Evolutionary conservation across 805 yeast species (phyloP), one percentile per base, ranked within the genome.

Genomic region (Metschnikowia noctiluminum): DNA sequence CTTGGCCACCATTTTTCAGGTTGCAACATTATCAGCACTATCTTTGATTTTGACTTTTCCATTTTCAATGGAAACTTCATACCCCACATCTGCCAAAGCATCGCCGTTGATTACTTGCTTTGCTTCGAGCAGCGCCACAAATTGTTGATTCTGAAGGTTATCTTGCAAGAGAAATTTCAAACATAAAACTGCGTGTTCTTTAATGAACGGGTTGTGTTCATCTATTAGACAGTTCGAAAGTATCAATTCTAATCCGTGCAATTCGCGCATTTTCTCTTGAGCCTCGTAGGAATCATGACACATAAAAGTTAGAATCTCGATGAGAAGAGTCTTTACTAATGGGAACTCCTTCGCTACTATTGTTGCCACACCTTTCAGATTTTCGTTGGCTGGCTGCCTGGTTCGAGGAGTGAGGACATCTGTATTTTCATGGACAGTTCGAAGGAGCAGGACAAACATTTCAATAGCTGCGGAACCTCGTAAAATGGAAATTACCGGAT

Each of bases 201-300:
- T 85, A 48, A 87, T 84, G 57, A 77, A 92, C 0, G 97, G 98
- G 63, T 94, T 95, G 62, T 87, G 82, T 40, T 83, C 84, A 63
- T 92, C 98, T 44, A 94, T 82, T 36, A 86, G 80, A 68, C 97
- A 91, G 53, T 84, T 85, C 7, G 91, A 85, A 26, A 92, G 69
- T 0, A 91, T 74, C 15, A 88, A 65, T 45, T 82, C 88, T 12
- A 92, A 63, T 0, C 89, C 96, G 40, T 85, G 87, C 0, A 72
- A 56, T 28, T 77, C 77, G 41, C 97, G 70, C 34, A 87, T 70
- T 38, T 67, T 62, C 48, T 91, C 92, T 62, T 92, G 97, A 6
- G 81, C 77, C 6, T 70, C 70, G 40, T 64, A 69, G 40, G 82
- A 76, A 0, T 76, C 69, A 53, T 76, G 76, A 0, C 79, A 74